Evolutionary conservation across 75 land plant genomes (phyloP), one percentile per base, ranked within the genome.

Genomic region (Picea glauca): DNA sequence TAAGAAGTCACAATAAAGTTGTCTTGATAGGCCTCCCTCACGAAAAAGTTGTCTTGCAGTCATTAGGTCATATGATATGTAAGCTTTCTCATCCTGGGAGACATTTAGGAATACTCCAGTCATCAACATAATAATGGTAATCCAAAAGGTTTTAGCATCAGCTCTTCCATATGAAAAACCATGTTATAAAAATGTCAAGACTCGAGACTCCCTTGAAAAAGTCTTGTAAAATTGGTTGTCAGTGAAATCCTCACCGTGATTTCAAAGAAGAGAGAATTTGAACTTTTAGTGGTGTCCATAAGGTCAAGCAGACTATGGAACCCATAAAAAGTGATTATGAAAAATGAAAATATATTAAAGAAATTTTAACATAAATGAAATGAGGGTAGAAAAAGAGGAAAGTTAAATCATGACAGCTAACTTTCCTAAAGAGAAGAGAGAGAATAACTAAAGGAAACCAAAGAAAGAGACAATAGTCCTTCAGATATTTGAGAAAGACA

Each of bases 1-100:
- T 70, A 84, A 75, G 57, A 84, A 84, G 20, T 84, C 76, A 6
- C 56, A 40, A 66, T 81, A 84, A 31, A 84, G 80, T 54, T 72
- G 67, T 3, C 79, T 61, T 26, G 86, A 84, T 21, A 84, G 76
- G 35, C 80, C 80, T 33, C 80, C 80, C 62, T 78, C 72, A 2
- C 80, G 78, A 73, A 84, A 81, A 32, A 84, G 86, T 64, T 84
- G 84, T 76, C 75, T 82, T 70, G 86, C 86, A 17, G 86, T 84
- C 86, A 84, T 84, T 60, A 76, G 76, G 78, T 84, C 86, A 40
- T 84, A 84, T 38, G 31, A 77, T 30, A 58, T 46, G 60, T 84
- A 84, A 32, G 80, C 76, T 59, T 77, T 65, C 30, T 84, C 86
- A 78, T 84, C 86, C 86, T 84, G 83, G 63, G 72, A 35, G 8